Evolutionary conservation across 176 grass and related monocot species (phyloP), one percentile per base, ranked within the genome.

Genomic region (Bolboschoenus planiculmis): DNA sequence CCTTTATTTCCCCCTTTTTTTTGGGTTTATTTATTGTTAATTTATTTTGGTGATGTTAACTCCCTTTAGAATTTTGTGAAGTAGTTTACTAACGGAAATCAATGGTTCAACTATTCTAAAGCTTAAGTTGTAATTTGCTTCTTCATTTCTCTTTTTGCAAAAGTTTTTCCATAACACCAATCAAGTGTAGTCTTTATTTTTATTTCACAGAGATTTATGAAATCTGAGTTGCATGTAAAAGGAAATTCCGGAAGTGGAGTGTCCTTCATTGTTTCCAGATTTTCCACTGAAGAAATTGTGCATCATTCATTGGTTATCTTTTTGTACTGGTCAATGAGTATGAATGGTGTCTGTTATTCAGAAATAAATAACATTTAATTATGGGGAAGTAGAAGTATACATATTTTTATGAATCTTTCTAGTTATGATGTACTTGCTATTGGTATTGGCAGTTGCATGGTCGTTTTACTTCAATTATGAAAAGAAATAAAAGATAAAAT

Each of bases 371-470:
- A 3, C 34, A 42, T 70, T 43, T 42, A 65, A 70, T 70, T 70
- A n/a, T 70, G 35, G 20, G 42, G 36, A 40, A n/a, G 65, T 70
- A 68, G 13, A 66, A 66, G 14, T 35, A 20, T 66, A 37, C 20
- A 67, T 70, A 67, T 70, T 70, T 40, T 42, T 70, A 18, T 70
- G 36, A 70, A 70, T 40, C 6, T 70, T 70, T 70, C 36, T 70
- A 70, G 65, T 67, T 67, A 67, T 37, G 34, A 37, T 37, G 63
- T 24, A 65, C 27, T 65, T 65, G 36, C 14, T 18, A 40, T 40
- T 16, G 61, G 7, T n/a, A 42, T 10, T 70, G 36, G 65, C 36
- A 21, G 36, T 36, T 42, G 20, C 35, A 36, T 8, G 3, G 65
- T 40, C 33, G 18, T n/a, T 70, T 42, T 70, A 70, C 36, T 5